phyloP scores from a whole-genome alignment of 805 yeast species.

The Wickerhamiella azyma region DNA sequence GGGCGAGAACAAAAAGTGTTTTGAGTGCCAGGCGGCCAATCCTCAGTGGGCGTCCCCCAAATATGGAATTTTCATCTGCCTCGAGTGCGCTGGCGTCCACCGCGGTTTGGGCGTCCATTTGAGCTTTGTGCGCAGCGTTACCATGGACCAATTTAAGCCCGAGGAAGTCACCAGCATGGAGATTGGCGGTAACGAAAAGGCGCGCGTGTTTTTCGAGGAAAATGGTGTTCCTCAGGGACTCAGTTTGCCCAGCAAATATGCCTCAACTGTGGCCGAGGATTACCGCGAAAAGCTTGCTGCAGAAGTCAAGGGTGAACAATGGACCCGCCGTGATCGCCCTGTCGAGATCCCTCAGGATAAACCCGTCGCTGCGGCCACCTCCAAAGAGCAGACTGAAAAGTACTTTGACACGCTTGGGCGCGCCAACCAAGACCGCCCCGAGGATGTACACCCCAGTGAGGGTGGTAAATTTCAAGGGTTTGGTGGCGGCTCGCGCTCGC shows the following conservation, averaged over 20 bases:
- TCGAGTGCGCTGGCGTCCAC: constrained; percentile 96
- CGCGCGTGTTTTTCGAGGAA: constrained; percentile 49
- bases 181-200: constrained; percentile 76
- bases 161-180: constrained; percentile 89
- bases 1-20: constrained; percentile 76
- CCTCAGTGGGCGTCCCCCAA: constrained; percentile 99
- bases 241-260: constrained; percentile 64
- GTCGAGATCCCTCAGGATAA: constrained; percentile 16
- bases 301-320: constrained; percentile 57
- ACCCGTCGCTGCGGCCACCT: constrained; percentile 10
- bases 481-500: constrained; percentile 42
- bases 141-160: constrained; percentile 96
- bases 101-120: constrained; percentile 89
- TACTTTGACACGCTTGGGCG: constrained; percentile 73
- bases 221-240: constrained; percentile 56
- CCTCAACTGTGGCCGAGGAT: constrained; percentile 87
- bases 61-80: constrained; percentile 91
- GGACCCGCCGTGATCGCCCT: constrained; percentile 36
- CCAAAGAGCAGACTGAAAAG: constrained; percentile 40
- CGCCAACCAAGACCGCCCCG: constrained; percentile 59
- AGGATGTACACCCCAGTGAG: constrained; percentile 73
- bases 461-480: constrained; percentile 91
- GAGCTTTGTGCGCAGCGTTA: constrained; percentile 89
- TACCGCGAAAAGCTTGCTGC: constrained; percentile 73
- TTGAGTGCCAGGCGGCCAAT: constrained; percentile 88